Evolutionary conservation across 805 yeast species (phyloP).

Genomic region (Wickerhamomyces alni): DNA sequence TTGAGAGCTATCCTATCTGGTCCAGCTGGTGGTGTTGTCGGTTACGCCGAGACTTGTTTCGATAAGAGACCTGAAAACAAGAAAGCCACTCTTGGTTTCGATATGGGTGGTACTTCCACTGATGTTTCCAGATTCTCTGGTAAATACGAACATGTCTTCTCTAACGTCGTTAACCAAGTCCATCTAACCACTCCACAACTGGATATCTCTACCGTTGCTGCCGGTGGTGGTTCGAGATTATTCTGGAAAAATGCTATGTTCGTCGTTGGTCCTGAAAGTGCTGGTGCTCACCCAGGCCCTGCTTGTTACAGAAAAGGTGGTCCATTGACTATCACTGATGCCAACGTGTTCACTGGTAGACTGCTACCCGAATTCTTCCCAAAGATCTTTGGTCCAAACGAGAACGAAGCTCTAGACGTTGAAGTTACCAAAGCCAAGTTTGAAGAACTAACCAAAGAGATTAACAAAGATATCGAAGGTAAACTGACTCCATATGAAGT

Average conservation of each 20-base stretch:
- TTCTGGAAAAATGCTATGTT: slow-evolving; percentile 67
- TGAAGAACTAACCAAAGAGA: slow-evolving; percentile 43
- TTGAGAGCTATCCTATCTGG: slow-evolving; percentile 86
- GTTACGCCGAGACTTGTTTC: slow-evolving; percentile 80
- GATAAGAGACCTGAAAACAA: slow-evolving; percentile 40
- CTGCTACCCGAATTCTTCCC: slow-evolving; percentile 73
- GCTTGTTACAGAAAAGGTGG: slow-evolving; percentile 84
- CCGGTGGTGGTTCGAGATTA: slow-evolving; percentile 75
- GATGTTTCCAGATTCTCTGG: slow-evolving; percentile 78
- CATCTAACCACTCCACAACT: slow-evolving; percentile 81
- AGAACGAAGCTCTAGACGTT: slow-evolving; percentile 60
- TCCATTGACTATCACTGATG: slow-evolving; percentile 81
- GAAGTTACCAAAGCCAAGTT: slow-evolving; percentile 48
- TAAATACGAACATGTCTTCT: slow-evolving; percentile 70
- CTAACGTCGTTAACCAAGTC: slow-evolving; percentile 77
- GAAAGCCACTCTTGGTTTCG: slow-evolving; percentile 72
- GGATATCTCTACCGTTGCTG: slow-evolving; percentile 77
- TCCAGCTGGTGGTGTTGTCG: slow-evolving; percentile 98
- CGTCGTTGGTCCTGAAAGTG: slow-evolving; percentile 85
- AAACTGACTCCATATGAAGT: slow-evolving; percentile 55
- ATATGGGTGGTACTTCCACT: slow-evolving; percentile 90
- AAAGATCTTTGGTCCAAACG: slow-evolving; percentile 76
- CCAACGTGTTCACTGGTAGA: slow-evolving; percentile 68
- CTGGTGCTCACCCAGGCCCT: slow-evolving; percentile 87
- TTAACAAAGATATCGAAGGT: slow-evolving; percentile 40